A percentile compares a stretch with the other conserved stretches of the same genome.
Evolutionary conservation across 164 flowering plant species (phyloP).

Genomic region (Sextonia rubra): DNA sequence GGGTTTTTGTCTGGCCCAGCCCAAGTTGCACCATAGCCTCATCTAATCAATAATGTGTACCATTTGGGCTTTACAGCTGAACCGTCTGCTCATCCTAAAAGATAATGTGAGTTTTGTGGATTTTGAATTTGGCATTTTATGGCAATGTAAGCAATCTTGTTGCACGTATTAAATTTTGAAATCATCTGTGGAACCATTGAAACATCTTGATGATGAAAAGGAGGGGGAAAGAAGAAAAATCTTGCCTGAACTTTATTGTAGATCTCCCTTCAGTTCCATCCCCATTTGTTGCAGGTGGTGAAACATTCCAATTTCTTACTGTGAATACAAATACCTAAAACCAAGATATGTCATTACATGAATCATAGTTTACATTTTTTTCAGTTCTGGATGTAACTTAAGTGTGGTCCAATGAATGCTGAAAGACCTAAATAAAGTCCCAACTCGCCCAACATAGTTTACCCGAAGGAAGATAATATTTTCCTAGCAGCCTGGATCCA

Average conservation of each 20-base stretch:
- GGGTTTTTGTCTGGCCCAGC: no score
- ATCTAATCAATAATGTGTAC: no score
- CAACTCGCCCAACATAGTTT: no score
- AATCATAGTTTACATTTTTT: no score
- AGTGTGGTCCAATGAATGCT: no score
- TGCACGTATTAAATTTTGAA: not conserved
- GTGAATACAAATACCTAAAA: conserved; percentile 4
- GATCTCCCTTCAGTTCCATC: not conserved
- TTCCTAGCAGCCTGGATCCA: no score
- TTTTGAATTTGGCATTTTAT: not conserved
- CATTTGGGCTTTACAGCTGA: no score
- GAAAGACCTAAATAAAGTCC: no score
- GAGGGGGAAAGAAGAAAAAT: not conserved
- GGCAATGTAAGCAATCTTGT: not conserved
- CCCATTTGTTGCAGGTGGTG: not conserved
- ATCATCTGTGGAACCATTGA: not conserved
- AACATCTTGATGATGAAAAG: not conserved
- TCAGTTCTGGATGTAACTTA: no score
- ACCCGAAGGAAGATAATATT: no score
- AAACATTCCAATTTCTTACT: conserved; percentile 3
- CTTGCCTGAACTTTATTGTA: conserved; percentile 16
- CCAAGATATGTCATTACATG: not conserved
- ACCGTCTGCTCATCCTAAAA: no score
- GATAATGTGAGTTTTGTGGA: not conserved
- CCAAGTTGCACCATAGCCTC: no score